Conservation (phyloP, 176 grass and related monocot genomes). For the Rhynchospora tenuis region DNA sequence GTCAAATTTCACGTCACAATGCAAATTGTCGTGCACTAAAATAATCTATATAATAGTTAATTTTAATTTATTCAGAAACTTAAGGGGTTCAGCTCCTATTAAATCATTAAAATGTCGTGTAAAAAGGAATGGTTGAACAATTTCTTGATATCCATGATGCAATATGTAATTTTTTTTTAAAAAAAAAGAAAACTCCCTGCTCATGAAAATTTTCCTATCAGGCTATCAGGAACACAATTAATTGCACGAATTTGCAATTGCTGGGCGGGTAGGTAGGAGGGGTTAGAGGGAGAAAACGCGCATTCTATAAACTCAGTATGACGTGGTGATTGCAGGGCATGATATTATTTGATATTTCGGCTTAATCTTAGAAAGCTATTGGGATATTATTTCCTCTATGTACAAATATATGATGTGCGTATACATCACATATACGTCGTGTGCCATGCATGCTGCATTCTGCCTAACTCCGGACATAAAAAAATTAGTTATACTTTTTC, state of each 20-base stretch:
- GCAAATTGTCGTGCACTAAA: no score
- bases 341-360: not conserved
- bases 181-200: not conserved
- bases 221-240: not conserved
- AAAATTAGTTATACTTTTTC: not conserved
- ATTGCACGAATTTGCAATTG: conserved; percentile 1
- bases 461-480: not conserved
- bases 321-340: not conserved
- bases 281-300: no score
- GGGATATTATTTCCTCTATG: not conserved
- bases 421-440: not conserved
- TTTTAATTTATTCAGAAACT: no score
- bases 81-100: not conserved
- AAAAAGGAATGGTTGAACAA: not conserved
- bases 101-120: not conserved
- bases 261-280: not conserved
- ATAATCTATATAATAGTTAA: no score
- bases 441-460: no score
- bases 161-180: not conserved
- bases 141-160: not conserved
- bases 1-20: no score
- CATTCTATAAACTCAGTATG: not conserved
- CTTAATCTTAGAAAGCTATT: not conserved
- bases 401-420: not conserved
- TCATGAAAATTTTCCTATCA: not conserved